Base-by-base conservation (phyloP, 352 stramenopile species). In the Globisporangium cederbergense region DNA sequence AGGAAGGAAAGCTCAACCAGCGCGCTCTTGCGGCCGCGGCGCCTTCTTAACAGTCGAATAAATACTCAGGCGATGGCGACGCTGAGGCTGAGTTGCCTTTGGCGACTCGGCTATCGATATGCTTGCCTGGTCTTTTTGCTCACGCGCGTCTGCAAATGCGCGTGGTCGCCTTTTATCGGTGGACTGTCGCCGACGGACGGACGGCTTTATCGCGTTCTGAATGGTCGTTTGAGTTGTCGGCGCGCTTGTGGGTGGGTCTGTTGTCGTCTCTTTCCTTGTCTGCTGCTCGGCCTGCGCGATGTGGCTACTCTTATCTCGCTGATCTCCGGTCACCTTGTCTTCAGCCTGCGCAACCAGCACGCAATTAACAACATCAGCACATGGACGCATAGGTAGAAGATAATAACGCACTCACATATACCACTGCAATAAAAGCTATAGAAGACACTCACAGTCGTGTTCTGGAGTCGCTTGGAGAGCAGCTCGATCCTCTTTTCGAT, bases 11-110 rank as follows among this genome's bases (percentile, higher is more conserved):
- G 25, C 25, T 28, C 25, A 28, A 28, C 25, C 25, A 20, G 52
- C n/a, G 10, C 34, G 52, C 22, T 58, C 52, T 58, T 59, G 51
- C 6, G n/a, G 49, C 8, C 42, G 52, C n/a, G 38, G 28, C 16
- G 58, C 42, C 34, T 68, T 74, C 64, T 83, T 79, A 10, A n/a
- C 54, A 3, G 73, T 79, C 7, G 75, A 79, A 57, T 79, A 42
- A 46, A 83, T 73, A 34, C 67, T 73, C 28, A 86, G 58, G 18
- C 77, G 71, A 50, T 71, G 75, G 3, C 75, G 71, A 8, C 56
- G 61, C 18, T 50, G 65, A 6, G 32, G 32, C n/a, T 50, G 43
- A 1, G n/a, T 14, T 25, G 11, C 14, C 2, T 56, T 25, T 57
- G 20, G 30, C 1, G 47, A 32, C 28, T 57, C 20, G 7, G 20